These are phyloP conservation scores for Auriscalpium orientale DNA, from an alignment of 768 basidiomycete species.

Conservation along the genomic window DNA sequence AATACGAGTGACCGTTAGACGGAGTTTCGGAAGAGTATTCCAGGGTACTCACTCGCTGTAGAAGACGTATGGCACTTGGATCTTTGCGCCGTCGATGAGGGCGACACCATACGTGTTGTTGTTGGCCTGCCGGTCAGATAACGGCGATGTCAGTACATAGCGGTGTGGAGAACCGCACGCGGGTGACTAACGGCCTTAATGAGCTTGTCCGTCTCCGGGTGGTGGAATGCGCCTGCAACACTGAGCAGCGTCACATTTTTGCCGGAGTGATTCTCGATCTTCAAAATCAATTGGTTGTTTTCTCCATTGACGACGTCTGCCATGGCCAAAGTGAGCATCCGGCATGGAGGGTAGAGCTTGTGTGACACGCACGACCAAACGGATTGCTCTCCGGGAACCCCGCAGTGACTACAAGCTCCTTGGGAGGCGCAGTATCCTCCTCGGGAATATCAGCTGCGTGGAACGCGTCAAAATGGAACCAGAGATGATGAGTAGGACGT, in stretches of 20 bases:
- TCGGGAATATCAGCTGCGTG: not conserved
- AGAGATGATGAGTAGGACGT: not conserved
- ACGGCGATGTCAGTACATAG: not conserved
- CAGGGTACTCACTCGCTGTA: constrained; percentile 67
- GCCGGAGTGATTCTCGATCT: constrained; percentile 70
- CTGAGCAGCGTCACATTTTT: constrained; percentile 61
- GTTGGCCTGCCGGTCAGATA: constrained; percentile 42
- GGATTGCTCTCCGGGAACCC: constrained; percentile 66
- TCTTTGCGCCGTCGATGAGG: constrained; percentile 47
- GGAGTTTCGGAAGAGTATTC: not conserved
- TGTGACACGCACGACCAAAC: constrained; percentile 57
- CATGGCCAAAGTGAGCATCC: not conserved
- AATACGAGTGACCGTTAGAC: not conserved
- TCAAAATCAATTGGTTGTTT: constrained; percentile 56
- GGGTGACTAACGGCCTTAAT: constrained; percentile 61
- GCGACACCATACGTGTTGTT: constrained; percentile 43
- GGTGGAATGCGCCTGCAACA: constrained; percentile 60
- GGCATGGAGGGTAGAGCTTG: not conserved
- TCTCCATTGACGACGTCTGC: constrained; percentile 83
- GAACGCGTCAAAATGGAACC: not conserved
- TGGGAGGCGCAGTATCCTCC: constrained; percentile 23
- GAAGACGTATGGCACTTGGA: constrained; percentile 66
- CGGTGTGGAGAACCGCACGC: not conserved
- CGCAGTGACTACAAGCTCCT: constrained; percentile 46
- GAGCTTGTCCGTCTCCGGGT: constrained; percentile 53